These are phyloP conservation scores for Paracamarosporium sp. DNA, from an alignment of 2,329 filamentous ascomycete species.

Conservation along the genomic window DNA sequence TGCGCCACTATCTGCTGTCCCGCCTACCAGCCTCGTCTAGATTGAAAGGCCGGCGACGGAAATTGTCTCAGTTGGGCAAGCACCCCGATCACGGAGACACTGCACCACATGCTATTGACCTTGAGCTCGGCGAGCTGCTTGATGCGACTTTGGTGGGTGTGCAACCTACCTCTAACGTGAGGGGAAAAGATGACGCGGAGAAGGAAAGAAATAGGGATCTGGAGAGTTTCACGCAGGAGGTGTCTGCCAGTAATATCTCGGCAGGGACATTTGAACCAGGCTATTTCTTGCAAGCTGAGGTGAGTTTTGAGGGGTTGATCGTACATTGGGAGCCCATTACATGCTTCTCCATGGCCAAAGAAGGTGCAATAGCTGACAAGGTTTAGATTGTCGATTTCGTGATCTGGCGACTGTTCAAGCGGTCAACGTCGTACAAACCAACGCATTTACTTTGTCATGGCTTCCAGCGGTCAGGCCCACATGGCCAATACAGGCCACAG, in stretches of 20 bases:
- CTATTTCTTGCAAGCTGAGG: slow-evolving; percentile 51
- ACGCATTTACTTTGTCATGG: slow-evolving; percentile 85
- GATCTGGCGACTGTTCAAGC: slow-evolving; percentile 78
- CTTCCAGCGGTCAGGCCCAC: slow-evolving; percentile 62
- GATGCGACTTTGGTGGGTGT: slow-evolving; percentile 73
- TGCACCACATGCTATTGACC: slow-evolving; percentile 49
- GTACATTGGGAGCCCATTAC: not conserved
- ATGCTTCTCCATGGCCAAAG: slow-evolving; percentile 1
- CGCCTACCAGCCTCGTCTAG: slow-evolving; percentile 71
- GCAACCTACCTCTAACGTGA: slow-evolving; percentile 55
- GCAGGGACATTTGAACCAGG: slow-evolving; percentile 38
- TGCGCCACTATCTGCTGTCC: slow-evolving; percentile 74
- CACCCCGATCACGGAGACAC: slow-evolving; percentile 13
- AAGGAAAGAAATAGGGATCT: slow-evolving; percentile 47
- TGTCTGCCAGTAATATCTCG: slow-evolving; percentile 39
- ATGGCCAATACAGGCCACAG: slow-evolving; percentile 35
- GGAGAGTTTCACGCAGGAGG: slow-evolving; percentile 54
- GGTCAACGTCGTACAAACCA: slow-evolving; percentile 60
- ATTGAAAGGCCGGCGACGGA: slow-evolving; percentile 51
- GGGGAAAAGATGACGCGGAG: slow-evolving; percentile 53
- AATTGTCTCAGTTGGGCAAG: slow-evolving; percentile 48
- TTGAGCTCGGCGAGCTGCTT: slow-evolving; percentile 63
- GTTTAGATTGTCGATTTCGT: slow-evolving; percentile 57
- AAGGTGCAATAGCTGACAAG: slow-evolving; percentile 21
- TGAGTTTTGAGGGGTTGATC: slow-evolving; percentile 34